These are phyloP conservation scores for Micractinium conductrix DNA, from an alignment of 139 green algal species.

Conservation along the genomic window DNA sequence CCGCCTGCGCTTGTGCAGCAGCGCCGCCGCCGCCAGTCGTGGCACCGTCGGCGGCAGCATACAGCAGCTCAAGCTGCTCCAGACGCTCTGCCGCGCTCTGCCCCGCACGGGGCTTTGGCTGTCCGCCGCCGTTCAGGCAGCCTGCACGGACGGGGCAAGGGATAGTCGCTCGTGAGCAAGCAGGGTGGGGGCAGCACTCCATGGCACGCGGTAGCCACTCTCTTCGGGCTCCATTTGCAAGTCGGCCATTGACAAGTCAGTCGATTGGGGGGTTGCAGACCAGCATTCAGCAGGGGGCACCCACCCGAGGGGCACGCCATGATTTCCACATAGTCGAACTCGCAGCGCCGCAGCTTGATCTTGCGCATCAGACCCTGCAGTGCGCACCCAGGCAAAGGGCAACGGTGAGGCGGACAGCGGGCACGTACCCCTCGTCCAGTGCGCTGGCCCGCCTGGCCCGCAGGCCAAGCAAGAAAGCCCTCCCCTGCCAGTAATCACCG, in stretches of 20 bases:
- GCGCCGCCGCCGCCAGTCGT: neutral
- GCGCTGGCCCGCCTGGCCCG: no score
- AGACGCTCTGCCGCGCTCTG: slow-evolving; percentile 66
- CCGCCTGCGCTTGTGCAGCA: slow-evolving; percentile 14
- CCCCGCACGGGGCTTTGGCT: slow-evolving; percentile 68
- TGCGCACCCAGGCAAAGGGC: no score
- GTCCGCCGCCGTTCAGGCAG: slow-evolving; percentile 96
- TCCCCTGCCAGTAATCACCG: no score
- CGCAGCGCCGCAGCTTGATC: slow-evolving; percentile 77
- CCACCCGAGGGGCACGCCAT: slow-evolving; percentile 93
- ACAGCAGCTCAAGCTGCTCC: slow-evolving; percentile 61
- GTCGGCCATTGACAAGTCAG: no score
- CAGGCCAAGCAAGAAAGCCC: no score
- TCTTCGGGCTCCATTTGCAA: no score
- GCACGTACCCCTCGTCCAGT: no score
- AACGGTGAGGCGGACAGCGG: no score
- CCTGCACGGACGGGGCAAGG: slow-evolving; percentile 46
- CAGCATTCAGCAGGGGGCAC: no score
- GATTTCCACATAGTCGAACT: slow-evolving; percentile 96
- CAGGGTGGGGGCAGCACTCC: neutral
- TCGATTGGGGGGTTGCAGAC: no score
- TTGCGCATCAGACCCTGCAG: slow-evolving; percentile 83
- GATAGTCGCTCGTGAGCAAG: no score
- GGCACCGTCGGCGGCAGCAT: slow-evolving; percentile 37
- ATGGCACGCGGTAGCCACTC: no score